Evolutionary conservation across 805 yeast species (phyloP), one percentile per base, ranked within the genome.

Genomic region (Jamesozyma gamospora): DNA sequence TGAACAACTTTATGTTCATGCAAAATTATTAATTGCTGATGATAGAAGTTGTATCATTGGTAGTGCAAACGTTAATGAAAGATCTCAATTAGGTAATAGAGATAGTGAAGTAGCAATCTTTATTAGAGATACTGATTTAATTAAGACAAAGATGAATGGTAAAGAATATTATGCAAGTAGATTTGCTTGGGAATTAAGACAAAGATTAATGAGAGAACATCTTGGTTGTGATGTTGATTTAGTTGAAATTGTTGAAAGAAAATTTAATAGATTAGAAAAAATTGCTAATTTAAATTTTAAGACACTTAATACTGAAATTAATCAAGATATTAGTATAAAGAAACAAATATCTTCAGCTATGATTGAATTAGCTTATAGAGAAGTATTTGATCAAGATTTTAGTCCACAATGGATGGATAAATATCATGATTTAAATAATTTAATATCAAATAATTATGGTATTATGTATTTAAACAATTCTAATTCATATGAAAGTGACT

Each of bases 141-240:
- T 87, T 5, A 61, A 64, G 35, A 71, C 79, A 3, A 62, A 60
- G 11, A 87, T 92, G 96, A 80, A 78, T 44, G 96, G 94, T 2
- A 64, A 76, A 51, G 82, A 84, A 0, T 90, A 76, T 58, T 62
- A 70, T 44, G 98, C 90, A 2, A 90, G 86, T 3, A 78, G 77
- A 49, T 92, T 90, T 66, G 86, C 97, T 0, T 94, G 86, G 58
- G 79, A 92, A 2, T 64, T 92, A 43, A 72, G 99, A 52, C 75
- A 87, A 67, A 72, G 96, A 45, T 69, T 94, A 37, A 92, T 92
- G 98, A 74, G 98, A 47, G 99, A 92, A 56, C 99, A 92, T 63
- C 58, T 92, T 19, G 99, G 98, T 19, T 80, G 94, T 39, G 94
- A 87, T 58, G 92, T 87, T 32, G 96, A 88, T 60, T 66, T 80